Percentiles rank a stretch among this genome's conserved stretches.
Conservation (phyloP, 2,329 filamentous ascomycete species). For the Aspergillus uvarum region DNA sequence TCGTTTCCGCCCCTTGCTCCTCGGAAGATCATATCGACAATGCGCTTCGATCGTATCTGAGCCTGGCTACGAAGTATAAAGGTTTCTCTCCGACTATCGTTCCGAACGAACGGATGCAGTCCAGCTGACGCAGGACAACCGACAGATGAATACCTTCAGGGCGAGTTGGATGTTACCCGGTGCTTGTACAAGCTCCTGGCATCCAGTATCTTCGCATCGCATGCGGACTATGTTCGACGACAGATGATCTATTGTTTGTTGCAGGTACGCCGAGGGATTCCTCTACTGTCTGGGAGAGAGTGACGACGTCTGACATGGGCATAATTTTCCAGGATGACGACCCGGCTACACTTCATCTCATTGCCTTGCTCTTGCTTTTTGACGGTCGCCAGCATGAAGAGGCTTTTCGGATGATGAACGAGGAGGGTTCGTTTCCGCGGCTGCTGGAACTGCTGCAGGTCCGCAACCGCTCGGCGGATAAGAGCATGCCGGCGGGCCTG, state of each 20-base stretch:
- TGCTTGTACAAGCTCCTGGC: constrained; percentile 78
- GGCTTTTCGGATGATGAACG: constrained; percentile 83
- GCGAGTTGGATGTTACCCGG: constrained; percentile 74
- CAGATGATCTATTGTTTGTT: constrained; percentile 91
- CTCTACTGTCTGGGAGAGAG: not conserved
- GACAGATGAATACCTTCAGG: constrained; percentile 67
- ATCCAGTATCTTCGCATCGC: constrained; percentile 69
- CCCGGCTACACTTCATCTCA: constrained; percentile 72
- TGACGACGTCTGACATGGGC: not conserved
- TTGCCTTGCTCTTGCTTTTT: constrained; percentile 79
- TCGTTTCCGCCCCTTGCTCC: constrained; percentile 59
- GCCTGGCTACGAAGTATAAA: constrained; percentile 72
- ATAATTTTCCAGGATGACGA: constrained; percentile 71
- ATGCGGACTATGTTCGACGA: constrained; percentile 83
- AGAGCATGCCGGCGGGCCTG: constrained; percentile 54
- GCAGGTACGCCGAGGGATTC: constrained; percentile 49
- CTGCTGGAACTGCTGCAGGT: constrained; percentile 77
- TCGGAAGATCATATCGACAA: constrained; percentile 75
- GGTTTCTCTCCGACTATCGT: constrained; percentile 41
- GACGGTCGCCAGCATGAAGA: constrained; percentile 77
- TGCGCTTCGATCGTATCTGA: constrained; percentile 78
- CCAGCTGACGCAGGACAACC: constrained; percentile 7
- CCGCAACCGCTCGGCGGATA: constrained; percentile 54
- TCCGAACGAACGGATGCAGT: not conserved
- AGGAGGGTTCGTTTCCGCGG: constrained; percentile 78